Evolutionary conservation across 2,329 filamentous ascomycete genomes (phyloP), one percentile per base, ranked within the genome.

Genomic region (Beauveria sp.): DNA sequence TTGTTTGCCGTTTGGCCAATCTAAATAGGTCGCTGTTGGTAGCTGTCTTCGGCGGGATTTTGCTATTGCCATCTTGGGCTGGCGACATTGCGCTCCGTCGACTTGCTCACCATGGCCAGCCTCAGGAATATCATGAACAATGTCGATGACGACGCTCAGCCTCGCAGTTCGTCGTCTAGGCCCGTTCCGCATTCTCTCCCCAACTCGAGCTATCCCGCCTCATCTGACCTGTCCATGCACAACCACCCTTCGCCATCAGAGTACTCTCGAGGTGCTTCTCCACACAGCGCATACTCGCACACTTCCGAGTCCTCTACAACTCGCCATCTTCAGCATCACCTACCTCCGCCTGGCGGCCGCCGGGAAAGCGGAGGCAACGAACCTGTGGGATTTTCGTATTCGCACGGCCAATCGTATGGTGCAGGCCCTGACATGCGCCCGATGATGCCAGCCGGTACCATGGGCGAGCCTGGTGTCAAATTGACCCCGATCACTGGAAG

Each of bases 121-220:
- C 76, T 84, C 66, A 78, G 77, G 68, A 80, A 80, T 68, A 84
- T 84, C 70, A 83, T 84, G 78, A 81, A 83, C 70, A 74, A 76
- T 68, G 78, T 80, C 67, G 79, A 82, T 67, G 79, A 80, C 67
- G 74, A 77, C 64, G 70, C 70, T 63, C 73, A 76, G 24, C 49
- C 61, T 28, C 51, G 28, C 40, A 58, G 43, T 24, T 46, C 53
- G 40, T 46, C 47, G 20, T 56, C 60, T 22, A 28, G 28, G 18
- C 28, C 38, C 8, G 54, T 52, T 47, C 42, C 47, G 28, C 60
- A 62, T 30, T 47, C 53, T 16, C 38, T 47, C 10, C 47, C 53
- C 26, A 34, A 63, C 57, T 64, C 74, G 60, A 75, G 72, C 68
- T 75, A 79, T 75, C 72, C 71, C 65, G 76, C 70, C 66, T 70